A percentile compares a stretch with the other conserved stretches of the same genome.
Evolutionary conservation across 345 rosid genomes (phyloP).

Genomic region (Eutrema yunnanense): DNA sequence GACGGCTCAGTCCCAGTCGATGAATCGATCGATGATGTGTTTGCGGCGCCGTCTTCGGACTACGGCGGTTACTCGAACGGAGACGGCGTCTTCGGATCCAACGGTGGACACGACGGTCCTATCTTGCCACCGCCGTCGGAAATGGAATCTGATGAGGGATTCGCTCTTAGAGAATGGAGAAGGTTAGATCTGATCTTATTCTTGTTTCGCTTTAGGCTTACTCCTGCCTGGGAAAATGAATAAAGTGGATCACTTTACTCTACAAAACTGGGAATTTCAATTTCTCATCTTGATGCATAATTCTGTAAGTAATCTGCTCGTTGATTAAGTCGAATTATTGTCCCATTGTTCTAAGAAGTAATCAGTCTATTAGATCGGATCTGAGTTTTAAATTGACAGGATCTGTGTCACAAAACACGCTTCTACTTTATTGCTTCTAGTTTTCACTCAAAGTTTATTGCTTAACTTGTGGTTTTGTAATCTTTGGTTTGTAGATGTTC

Average conservation of each 20-base stretch:
- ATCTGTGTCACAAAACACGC: background rate
- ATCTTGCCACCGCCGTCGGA: slow-evolving; percentile 50
- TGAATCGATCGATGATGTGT: slow-evolving; percentile 31
- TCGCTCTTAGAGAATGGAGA: slow-evolving; percentile 76
- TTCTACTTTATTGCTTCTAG: background rate
- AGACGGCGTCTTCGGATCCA: slow-evolving; percentile 29
- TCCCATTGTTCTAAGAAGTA: background rate
- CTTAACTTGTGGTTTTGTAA: background rate
- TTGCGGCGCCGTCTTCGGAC: slow-evolving; percentile 33
- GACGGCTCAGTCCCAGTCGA: slow-evolving; percentile 18
- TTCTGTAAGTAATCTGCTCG: background rate
- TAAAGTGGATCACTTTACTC: background rate
- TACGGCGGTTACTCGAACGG: slow-evolving; percentile 35
- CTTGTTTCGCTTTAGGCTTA: background rate
- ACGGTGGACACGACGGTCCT: slow-evolving; percentile 49
- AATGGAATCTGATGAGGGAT: slow-evolving; percentile 55
- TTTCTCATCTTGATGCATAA: background rate
- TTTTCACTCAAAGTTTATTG: background rate
- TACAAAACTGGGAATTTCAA: background rate
- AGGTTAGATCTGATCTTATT: slow-evolving; percentile 39
- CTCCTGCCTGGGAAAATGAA: background rate
- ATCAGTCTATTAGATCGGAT: background rate
- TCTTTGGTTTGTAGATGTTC: background rate
- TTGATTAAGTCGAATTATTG: background rate
- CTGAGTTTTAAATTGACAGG: background rate